A percentile compares a stretch with the other conserved stretches of the same genome.
phyloP scores from a whole-genome alignment of 2,329 filamentous ascomycete genomes.

The Paraphaeosphaeria minitans region DNA sequence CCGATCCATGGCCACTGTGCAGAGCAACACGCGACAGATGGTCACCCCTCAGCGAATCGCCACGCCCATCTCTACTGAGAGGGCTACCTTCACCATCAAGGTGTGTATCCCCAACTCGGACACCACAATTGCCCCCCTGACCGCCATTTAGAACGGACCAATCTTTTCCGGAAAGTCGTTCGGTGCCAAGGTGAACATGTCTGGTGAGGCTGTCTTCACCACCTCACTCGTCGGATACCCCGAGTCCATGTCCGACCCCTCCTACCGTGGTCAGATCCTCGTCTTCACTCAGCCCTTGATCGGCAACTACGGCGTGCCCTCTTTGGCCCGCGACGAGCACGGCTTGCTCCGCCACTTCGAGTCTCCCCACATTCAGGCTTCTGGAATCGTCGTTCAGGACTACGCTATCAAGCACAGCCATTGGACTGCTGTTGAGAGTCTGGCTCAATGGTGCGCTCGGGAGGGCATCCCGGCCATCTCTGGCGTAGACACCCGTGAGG shows the following conservation, averaged over 20 bases:
- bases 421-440: constrained; percentile 96
- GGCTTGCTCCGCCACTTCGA: constrained; percentile 98
- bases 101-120: constrained; percentile 55
- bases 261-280: constrained; percentile 85
- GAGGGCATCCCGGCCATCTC: constrained; percentile 96
- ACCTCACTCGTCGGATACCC: constrained; percentile 97
- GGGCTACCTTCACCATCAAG: constrained; percentile 93
- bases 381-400: constrained; percentile 93
- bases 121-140: constrained; percentile 36
- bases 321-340: constrained; percentile 79
- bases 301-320: constrained; percentile 97
- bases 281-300: constrained; percentile 98
- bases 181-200: constrained; percentile 94
- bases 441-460: constrained; percentile 92
- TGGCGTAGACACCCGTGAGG: constrained; percentile 93
- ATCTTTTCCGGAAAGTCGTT: constrained; percentile 97
- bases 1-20: constrained; percentile 68
- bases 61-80: constrained; percentile 72
- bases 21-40: constrained; percentile 72
- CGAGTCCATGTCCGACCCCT: constrained; percentile 77
- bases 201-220: constrained; percentile 97
- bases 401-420: constrained; percentile 94
- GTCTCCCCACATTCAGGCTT: constrained; percentile 95
- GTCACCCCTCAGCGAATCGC: constrained; percentile 62
- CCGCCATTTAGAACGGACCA: constrained; percentile 73